Base-by-base conservation (phyloP, 768 basidiomycete species). In the Kwoniella dejecticola region DNA sequence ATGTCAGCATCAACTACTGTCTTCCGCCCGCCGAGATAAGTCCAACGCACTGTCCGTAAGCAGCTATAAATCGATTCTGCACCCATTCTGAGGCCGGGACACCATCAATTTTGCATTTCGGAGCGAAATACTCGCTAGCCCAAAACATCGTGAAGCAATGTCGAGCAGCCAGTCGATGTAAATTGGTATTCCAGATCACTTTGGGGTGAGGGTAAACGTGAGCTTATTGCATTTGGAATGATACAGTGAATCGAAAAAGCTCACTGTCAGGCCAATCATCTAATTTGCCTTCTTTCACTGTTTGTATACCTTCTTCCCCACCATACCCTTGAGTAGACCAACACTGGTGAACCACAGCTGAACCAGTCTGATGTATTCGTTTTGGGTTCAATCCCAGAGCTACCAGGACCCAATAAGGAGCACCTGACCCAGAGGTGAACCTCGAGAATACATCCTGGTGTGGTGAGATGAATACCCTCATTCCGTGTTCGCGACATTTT, bases 381-480 rank as follows among this genome's bases (percentile, higher is more conserved):
- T 85, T 82, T 0, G 93, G 91, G 71, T 93, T 82, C 60, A 97
- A 85, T 4, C 94, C 94, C 72, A 90, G 90, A 0, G 92, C 92
- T 5, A 83, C 82, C 8, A 96, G 83, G 0, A 91, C 93, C 94
- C 94, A 97, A 73, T 86, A 93, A 0, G 94, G 94, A 0, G 94
- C 94, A 12, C 94, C 94, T 3, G 91, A 92, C 7, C 95, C 95
- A 19, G 92, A 91, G 17, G 89, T 88, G 81, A 91, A 95, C 44
- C 95, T 89, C 1, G 93, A 95, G 89, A 92, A 98, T 89, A 85
- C 84, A 72, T 99, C 95, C 78, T 99, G 96, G 78, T 99, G 95
- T 4, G 95, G 92, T 71, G 97, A 93, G 82, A 99, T 86, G 79
- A 86, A 75, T 42, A 76, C 87, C 75, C 85, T 85, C 80, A 97